These are phyloP conservation scores for Penicillium glabrum DNA, from an alignment of 2,329 filamentous ascomycete genomes.

Conservation along the genomic window DNA sequence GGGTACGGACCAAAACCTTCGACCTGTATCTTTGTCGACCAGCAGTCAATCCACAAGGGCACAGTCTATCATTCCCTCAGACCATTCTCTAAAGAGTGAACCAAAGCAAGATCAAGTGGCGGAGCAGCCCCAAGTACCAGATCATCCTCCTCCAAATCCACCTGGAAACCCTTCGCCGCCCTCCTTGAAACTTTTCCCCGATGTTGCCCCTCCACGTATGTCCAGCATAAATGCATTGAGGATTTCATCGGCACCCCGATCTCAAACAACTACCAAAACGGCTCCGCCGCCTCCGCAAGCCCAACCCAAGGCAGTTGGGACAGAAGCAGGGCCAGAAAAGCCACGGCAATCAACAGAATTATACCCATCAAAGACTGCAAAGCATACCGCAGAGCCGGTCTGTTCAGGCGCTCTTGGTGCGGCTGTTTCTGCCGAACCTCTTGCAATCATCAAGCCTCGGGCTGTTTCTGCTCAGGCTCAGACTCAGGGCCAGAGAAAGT, in stretches of 20 bases:
- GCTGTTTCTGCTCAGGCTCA: not conserved
- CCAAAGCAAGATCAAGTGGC: slow-evolving; percentile 1
- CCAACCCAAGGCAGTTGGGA: not conserved
- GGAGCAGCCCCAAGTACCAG: slow-evolving; percentile 1
- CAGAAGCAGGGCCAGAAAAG: not conserved
- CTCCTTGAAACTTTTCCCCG: slow-evolving; percentile 35
- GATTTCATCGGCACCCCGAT: slow-evolving; percentile 19
- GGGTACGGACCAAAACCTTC: not conserved
- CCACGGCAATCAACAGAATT: not conserved
- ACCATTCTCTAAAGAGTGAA: slow-evolving; percentile 2
- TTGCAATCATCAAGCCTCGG: not conserved
- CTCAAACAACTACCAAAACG: slow-evolving; percentile 12
- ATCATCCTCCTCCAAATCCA: slow-evolving; percentile 7
- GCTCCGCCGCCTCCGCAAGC: not conserved
- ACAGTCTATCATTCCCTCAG: not conserved
- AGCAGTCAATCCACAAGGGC: not conserved
- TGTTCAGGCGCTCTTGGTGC: not conserved
- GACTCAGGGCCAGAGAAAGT: slow-evolving; percentile 2
- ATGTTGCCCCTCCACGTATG: slow-evolving; percentile 30
- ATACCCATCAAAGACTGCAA: not conserved
- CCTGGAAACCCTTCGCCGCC: slow-evolving; percentile 16
- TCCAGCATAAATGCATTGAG: slow-evolving; percentile 30
- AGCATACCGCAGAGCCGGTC: not conserved
- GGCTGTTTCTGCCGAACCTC: not conserved
- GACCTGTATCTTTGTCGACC: not conserved